Evolutionary conservation across 495 filamentous ascomycete species (phyloP).

Genomic region (Aspergillus saccharolyticus): DNA sequence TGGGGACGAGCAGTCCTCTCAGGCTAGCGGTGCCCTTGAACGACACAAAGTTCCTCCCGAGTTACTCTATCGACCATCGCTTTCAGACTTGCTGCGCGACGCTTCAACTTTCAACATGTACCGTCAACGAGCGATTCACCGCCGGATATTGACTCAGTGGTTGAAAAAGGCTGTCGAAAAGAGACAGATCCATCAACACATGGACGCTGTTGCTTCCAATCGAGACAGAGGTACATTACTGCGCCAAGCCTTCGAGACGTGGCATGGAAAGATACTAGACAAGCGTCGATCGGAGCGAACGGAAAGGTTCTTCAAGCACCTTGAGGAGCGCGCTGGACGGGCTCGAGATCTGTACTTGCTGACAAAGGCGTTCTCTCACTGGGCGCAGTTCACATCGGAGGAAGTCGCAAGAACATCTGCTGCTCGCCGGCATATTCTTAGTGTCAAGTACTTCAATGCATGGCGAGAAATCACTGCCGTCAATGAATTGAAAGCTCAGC

Average conservation of each 20-base stretch:
- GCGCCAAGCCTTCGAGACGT: constrained; percentile 52
- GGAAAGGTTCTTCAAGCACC: constrained; percentile 55
- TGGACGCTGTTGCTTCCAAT: constrained; percentile 45
- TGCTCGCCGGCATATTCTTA: constrained; percentile 63
- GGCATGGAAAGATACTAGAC: constrained; percentile 47
- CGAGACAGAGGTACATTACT: constrained; percentile 51
- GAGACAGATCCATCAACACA: constrained; percentile 39
- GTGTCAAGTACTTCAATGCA: constrained; percentile 68
- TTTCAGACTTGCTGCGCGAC: constrained; percentile 53
- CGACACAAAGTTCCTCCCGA: constrained; percentile 31
- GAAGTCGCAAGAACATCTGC: constrained; percentile 53
- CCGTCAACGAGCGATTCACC: constrained; percentile 42
- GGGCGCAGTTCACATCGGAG: constrained; percentile 59
- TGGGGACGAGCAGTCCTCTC: constrained; percentile 24
- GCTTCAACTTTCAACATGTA: constrained; percentile 56
- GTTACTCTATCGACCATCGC: constrained; percentile 47
- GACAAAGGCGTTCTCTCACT: constrained; percentile 69
- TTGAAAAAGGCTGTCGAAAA: constrained; percentile 44
- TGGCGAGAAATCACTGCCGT: constrained; percentile 71
- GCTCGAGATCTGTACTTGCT: constrained; percentile 63
- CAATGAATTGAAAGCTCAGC: constrained; percentile 62
- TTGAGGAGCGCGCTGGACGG: constrained; percentile 55
- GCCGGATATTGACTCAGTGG: constrained; percentile 50
- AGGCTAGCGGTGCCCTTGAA: constrained; percentile 25
- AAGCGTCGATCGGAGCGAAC: constrained; percentile 47